Percentiles rank a stretch among this genome's conserved stretches.
Evolutionary conservation across 2,329 filamentous ascomycete species (phyloP).

Genomic region (Neurospora sp.): DNA sequence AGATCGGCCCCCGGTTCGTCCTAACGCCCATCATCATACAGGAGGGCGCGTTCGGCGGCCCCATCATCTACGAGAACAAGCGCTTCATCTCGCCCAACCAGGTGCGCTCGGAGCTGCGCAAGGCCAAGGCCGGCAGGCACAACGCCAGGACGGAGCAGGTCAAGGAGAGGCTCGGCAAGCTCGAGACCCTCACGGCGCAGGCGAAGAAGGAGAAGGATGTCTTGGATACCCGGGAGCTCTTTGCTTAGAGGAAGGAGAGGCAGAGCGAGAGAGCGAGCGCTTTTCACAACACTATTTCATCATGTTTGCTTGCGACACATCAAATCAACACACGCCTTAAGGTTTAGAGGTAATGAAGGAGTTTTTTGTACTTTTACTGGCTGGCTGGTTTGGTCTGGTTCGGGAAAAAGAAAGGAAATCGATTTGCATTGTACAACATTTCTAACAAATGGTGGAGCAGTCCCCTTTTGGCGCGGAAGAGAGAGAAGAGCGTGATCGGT

Average conservation of each 20-base stretch:
- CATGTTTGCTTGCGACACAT: neutral
- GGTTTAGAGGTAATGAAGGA: neutral
- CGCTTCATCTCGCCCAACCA: conserved; percentile 96
- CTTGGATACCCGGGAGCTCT: conserved; percentile 50
- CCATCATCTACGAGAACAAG: conserved; percentile 97
- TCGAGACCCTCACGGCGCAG: conserved; percentile 63
- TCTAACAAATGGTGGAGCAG: neutral
- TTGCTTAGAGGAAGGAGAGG: conserved; percentile 13
- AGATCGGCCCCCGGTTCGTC: conserved; percentile 90
- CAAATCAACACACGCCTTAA: neutral
- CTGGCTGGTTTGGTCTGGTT: neutral
- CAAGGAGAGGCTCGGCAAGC: conserved; percentile 59
- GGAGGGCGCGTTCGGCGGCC: conserved; percentile 89
- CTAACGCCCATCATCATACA: conserved; percentile 91
- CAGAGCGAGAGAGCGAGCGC: neutral
- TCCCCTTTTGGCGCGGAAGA: neutral
- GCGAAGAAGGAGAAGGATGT: conserved; percentile 53
- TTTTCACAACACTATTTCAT: neutral
- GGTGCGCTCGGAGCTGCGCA: conserved; percentile 69
- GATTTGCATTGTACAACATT: neutral
- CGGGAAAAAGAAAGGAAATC: neutral
- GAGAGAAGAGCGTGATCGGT: conserved; percentile 31
- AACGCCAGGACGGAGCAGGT: conserved; percentile 65
- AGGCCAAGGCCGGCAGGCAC: conserved; percentile 67
- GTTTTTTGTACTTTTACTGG: neutral